A percentile compares a stretch with the other conserved stretches of the same genome.
phyloP scores from a whole-genome alignment of 257 asterid species.

The Scutellaria galericulata region DNA sequence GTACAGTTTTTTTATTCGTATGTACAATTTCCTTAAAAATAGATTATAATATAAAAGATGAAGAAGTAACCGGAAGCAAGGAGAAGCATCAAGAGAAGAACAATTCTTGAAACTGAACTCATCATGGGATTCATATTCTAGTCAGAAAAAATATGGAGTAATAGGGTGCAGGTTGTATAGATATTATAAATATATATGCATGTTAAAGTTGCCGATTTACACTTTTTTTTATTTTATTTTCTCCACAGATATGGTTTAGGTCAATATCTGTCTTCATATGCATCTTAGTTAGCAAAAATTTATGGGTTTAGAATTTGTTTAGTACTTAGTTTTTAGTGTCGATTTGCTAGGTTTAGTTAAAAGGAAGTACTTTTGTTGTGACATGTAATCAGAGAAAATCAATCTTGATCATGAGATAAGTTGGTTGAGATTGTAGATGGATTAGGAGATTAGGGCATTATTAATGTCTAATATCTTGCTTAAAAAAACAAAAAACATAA shows the following conservation, averaged over 20 bases:
- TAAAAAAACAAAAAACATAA: no score
- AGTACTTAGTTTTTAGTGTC: background rate
- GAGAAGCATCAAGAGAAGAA: constrained; percentile 18
- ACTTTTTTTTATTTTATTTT: no score
- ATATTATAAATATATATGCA: background rate
- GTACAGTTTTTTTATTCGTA: no score
- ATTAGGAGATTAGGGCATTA: no score
- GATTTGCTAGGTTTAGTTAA: background rate
- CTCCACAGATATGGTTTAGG: background rate
- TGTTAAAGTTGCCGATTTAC: no score
- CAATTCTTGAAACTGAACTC: background rate
- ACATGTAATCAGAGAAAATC: no score
- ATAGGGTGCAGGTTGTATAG: background rate
- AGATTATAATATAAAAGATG: background rate
- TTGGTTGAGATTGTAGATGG: no score
- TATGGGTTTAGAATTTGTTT: background rate
- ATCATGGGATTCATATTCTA: background rate
- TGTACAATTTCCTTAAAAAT: no score
- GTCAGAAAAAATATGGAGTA: background rate
- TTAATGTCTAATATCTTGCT: no score
- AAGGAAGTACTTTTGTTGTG: no score
- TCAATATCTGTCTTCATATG: background rate
- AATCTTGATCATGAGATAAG: no score
- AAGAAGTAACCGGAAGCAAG: constrained; percentile 18
- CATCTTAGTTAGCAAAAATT: background rate